Evolutionary conservation across 2,329 filamentous ascomycete species (phyloP), one percentile per base, ranked within the genome.

Genomic region (Lasiodiplodia citricola): DNA sequence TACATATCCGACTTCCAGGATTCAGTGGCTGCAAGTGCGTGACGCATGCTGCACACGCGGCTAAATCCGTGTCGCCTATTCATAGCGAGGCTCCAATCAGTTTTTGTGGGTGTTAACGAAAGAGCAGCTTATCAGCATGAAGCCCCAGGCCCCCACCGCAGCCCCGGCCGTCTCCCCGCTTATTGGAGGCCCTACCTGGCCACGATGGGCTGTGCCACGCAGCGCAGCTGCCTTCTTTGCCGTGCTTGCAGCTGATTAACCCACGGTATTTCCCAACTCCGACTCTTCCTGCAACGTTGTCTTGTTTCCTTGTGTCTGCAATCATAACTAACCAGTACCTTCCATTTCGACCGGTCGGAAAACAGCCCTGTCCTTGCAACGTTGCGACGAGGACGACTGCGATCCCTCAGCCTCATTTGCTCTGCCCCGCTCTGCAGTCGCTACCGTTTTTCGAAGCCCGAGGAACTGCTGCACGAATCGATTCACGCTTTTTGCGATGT

Each of bases 211-310:
- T 55, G 25, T 37, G 52, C 52, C 25, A 28, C 13, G 18, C 52
- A 35, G 28, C 21, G 38, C 23, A 60, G 37, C 57, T 60, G 56
- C 56, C 55, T 57, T 57, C 55, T 23, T 35, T 23, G 55, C 55
- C 55, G 55, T 28, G 13, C 56, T 3, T 58, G 57, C 57, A 47
- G 38, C 57, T 31, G 57, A 23, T n/a, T 18, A 47, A 47, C n/a
- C 44, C n/a, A 3, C n/a, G n/a, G 44, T 21, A n/a, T 1, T 47
- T 18, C 18, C 44, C n/a, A 10, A 8, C 18, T 47, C 14, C 13
- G 23, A 18, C 38, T 23, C 38, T 25, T 28, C 23, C 14, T 47
- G 37, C 38, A 14, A 18, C 51, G 51, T 5, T 41, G 7, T 8
- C 37, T 37, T 28, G 57, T 16, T 28, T 31, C 13, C 21, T 13